These are phyloP conservation scores for Suillus brevipes DNA, from an alignment of 768 basidiomycete species.

Conservation along the genomic window DNA sequence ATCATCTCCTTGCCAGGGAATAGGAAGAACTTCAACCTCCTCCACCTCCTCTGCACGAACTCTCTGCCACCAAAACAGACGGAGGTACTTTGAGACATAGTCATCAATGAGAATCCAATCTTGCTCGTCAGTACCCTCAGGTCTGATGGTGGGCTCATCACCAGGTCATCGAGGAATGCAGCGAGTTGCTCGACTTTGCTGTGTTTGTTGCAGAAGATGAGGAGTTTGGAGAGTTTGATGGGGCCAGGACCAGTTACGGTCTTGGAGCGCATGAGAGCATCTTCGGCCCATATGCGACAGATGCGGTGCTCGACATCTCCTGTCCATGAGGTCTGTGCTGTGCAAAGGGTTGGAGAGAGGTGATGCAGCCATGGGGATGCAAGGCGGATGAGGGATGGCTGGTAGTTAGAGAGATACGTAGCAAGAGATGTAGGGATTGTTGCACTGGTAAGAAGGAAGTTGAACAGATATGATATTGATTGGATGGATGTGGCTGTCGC, in stretches of 20 bases:
- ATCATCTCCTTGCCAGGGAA: no score
- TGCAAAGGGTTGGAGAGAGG: conserved; percentile 66
- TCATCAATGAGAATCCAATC: no score
- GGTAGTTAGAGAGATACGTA: conserved; percentile 58
- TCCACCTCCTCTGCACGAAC: no score
- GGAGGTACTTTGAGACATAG: no score
- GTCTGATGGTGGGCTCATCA: no score
- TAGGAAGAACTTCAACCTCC: no score
- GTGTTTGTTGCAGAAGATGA: conserved; percentile 84
- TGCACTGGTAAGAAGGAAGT: no score
- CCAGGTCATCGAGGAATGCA: no score
- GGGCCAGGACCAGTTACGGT: conserved; percentile 21
- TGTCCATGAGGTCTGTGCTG: conserved; percentile 74
- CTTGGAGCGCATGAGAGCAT: conserved; percentile 40
- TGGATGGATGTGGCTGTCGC: conserved; percentile 15
- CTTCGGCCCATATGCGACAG: conserved; percentile 72
- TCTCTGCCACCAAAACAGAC: no score
- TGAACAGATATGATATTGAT: conserved; percentile 62
- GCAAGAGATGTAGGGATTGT: conserved; percentile 82
- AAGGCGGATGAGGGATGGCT: no score
- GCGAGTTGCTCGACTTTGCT: conserved; percentile 65
- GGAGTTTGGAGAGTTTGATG: conserved; percentile 56
- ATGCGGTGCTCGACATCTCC: conserved; percentile 80
- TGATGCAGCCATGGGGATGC: conserved; percentile 64
- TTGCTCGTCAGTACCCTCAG: no score